phyloP scores from a whole-genome alignment of 176 grass and related monocot species.

The Paspalum notatum region DNA sequence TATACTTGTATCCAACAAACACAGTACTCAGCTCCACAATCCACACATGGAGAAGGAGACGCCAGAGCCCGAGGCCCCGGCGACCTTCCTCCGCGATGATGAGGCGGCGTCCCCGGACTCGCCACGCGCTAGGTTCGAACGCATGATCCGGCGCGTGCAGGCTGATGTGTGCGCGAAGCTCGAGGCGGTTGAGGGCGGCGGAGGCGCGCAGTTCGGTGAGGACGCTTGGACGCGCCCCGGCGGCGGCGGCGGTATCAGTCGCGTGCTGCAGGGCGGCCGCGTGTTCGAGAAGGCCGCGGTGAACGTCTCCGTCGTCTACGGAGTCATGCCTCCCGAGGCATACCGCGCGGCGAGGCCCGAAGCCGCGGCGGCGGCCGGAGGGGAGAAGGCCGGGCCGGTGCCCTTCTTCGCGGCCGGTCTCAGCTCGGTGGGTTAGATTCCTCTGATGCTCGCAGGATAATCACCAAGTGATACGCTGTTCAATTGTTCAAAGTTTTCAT shows the following conservation, averaged over 20 bases:
- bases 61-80: constrained; percentile 56
- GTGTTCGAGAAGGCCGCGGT: constrained; percentile 69
- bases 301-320: constrained; percentile 71
- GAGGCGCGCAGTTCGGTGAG: constrained; percentile 56
- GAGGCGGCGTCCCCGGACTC: constrained; percentile 52
- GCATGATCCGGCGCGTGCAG: constrained; percentile 72
- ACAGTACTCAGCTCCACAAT: too few species aligned
- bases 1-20: too few species aligned
- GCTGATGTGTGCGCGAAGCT: constrained; percentile 70
- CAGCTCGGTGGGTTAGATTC: constrained; percentile 58
- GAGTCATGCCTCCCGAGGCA: constrained; percentile 62
- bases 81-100: constrained; percentile 65
- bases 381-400: constrained; percentile 52
- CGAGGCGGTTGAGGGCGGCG: constrained; percentile 54
- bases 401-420: constrained; percentile 71
- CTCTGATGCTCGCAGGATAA: neutral
- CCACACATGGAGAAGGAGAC: constrained; percentile 68
- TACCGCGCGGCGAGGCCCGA: constrained; percentile 70
- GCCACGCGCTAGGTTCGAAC: constrained; percentile 66
- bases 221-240: constrained; percentile 76
- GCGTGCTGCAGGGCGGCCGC: constrained; percentile 68
- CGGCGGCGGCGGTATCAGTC: constrained; percentile 83
- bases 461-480: neutral
- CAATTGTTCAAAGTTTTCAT: neutral
- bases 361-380: neutral